Evolutionary conservation across 768 basidiomycete genomes (phyloP).

Genomic region (Macrolepiota dolichaula): DNA sequence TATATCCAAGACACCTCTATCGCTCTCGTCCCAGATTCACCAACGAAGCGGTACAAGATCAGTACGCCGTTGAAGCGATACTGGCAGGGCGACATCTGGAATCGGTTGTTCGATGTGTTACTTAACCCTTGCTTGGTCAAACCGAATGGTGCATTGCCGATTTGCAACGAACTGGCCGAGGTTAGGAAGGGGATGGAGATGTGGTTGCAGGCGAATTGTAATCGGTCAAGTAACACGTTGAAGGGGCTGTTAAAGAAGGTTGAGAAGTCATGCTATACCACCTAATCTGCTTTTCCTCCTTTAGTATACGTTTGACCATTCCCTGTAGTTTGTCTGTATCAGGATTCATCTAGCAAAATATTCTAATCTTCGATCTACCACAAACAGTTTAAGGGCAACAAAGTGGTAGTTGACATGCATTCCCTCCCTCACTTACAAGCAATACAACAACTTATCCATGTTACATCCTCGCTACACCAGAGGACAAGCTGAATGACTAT

Average conservation of each 20-base stretch:
- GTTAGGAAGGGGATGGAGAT: conserved; percentile 80
- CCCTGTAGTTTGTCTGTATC: conserved; percentile 8
- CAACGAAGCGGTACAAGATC: conserved; percentile 53
- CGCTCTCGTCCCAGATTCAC: conserved; percentile 27
- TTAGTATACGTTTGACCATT: conserved; percentile 4
- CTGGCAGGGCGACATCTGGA: conserved; percentile 92
- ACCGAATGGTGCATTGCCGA: conserved; percentile 60
- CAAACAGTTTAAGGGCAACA: neutral
- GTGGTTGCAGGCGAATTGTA: conserved; percentile 86
- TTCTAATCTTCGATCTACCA: neutral
- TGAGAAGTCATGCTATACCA: conserved; percentile 49
- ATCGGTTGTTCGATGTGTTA: conserved; percentile 73
- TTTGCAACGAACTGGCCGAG: conserved; percentile 61
- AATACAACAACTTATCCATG: neutral
- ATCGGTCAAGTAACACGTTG: conserved; percentile 75
- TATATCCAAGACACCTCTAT: conserved; percentile 80
- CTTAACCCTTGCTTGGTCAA: conserved; percentile 75
- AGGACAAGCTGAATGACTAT: neutral
- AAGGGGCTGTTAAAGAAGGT: conserved; percentile 84
- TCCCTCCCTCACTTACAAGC: neutral
- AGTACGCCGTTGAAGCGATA: conserved; percentile 85
- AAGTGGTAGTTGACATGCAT: neutral
- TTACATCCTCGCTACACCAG: neutral
- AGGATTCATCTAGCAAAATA: conserved; percentile 8
- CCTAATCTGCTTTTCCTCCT: conserved; percentile 14